Base-by-base conservation (phyloP, 2,329 filamentous ascomycete genomes). In the Chaetothyriales sp. region DNA sequence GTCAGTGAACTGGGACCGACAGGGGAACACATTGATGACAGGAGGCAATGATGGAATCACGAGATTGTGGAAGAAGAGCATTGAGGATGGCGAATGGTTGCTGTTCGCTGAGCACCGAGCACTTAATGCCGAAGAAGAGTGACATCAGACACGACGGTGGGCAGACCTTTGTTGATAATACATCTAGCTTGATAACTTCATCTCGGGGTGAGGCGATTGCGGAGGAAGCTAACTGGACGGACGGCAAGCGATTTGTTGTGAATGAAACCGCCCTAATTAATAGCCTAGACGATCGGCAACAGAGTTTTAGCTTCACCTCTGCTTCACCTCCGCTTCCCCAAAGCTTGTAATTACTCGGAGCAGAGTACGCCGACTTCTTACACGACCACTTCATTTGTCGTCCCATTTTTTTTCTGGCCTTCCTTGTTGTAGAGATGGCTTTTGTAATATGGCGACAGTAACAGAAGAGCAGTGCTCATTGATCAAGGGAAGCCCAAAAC, bases 1-100 rank as follows among this genome's bases (percentile, higher is more conserved):
- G 59, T 54, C 58, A 6, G 40, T 61, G 19, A 29, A 47, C 5
- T 61, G 58, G 52, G 59, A 61, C 47, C 47, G 51, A 5, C 53
- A 51, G 29, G 59, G 59, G 18, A 56, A 60, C 46, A 55, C 58
- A 1, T 49, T 60, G n/a, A 49, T 60, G 52, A 56, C 56, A 44
- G 54, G 51, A 15, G 58, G 58, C 9, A 52, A 51, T n/a, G 58
- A 60, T 47, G 57, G 57, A 10, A 50, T 54, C 1, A 58, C 56
- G 4, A 56, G 54, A 44, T 13, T 60, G 20, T 60, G 57, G 57
- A 49, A 54, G 7, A 54, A 56, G 46, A 54, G 47, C 18, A 45
- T 59, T 10, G 45, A 51, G 15, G 50, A 45, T 20, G 52, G 54
- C 4, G 50, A 54, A 29, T 59, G 56, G 50, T 37, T 56, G 49